A percentile compares a stretch with the other conserved stretches of the same genome.
phyloP scores from a whole-genome alignment of 73 alveolate species.

The Durusdinium trenchii region DNA sequence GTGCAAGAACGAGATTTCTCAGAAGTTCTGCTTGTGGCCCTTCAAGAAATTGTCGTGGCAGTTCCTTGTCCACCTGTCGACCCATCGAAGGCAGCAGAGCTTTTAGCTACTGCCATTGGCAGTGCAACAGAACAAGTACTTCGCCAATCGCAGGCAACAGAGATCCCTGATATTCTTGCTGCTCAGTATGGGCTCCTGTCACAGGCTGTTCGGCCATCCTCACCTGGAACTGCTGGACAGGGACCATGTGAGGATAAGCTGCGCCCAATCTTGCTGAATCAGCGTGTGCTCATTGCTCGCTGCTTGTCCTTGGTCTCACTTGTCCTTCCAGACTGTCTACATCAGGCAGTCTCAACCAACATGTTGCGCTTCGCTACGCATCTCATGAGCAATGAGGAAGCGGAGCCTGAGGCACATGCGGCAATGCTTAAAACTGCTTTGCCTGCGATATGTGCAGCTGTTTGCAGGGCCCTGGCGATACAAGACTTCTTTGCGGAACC shows the following conservation, averaged over 20 bases:
- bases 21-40: conserved; percentile 51
- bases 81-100: conserved; percentile 71
- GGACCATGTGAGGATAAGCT: conserved; percentile 91
- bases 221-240: conserved; percentile 79
- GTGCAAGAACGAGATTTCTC: conserved; percentile 41
- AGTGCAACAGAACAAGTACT: conserved; percentile 31
- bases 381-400: conserved; percentile 82
- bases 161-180: conserved; percentile 63
- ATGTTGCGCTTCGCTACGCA: conserved; percentile 73
- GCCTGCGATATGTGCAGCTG: conserved; percentile 29
- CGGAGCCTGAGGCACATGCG: conserved; percentile 50
- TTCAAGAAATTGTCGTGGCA: conserved; percentile 32
- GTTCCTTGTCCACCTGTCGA: conserved; percentile 92
- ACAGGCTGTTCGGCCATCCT: conserved; percentile 78
- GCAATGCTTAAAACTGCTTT: conserved; percentile 13
- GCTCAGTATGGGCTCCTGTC: conserved; percentile 82
- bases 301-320: conserved; percentile 84
- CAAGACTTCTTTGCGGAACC: conserved; percentile 66
- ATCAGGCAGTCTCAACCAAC: conserved; percentile 56
- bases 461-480: conserved; percentile 42
- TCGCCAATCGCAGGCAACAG: conserved; percentile 35
- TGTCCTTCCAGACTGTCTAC: conserved; percentile 54
- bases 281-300: conserved; percentile 67
- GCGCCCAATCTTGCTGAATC: conserved; percentile 36
- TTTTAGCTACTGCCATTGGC: conserved; percentile 32